Evolutionary conservation across 306 rosid species (phyloP).

Genomic region (Trifolium dubium): DNA sequence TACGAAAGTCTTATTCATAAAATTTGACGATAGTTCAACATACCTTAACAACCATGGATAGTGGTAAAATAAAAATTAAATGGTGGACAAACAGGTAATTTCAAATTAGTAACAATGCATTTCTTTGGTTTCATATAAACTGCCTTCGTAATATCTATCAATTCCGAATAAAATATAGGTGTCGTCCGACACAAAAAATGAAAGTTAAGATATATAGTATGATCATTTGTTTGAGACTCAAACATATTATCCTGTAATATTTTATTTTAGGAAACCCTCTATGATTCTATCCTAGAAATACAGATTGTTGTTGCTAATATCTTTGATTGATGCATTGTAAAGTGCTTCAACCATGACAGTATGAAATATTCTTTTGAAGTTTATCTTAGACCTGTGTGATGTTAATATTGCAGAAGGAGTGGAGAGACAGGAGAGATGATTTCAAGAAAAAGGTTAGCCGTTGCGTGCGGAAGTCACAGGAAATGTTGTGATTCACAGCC

Average conservation of each 20-base stretch:
- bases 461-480: constrained; percentile 90
- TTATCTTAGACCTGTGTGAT: constrained; percentile 1
- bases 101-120: too few species aligned
- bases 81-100: too few species aligned
- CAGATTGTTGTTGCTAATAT: constrained; percentile 7
- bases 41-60: too few species aligned
- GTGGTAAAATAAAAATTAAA: too few species aligned
- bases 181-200: too few species aligned
- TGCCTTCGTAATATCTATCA: too few species aligned
- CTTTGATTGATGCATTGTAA: not conserved
- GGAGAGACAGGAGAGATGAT: constrained; percentile 94
- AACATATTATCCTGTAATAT: not conserved
- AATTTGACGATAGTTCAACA: not conserved
- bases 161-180: too few species aligned
- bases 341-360: constrained; percentile 23
- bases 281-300: not conserved
- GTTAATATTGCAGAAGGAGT: constrained; percentile 76
- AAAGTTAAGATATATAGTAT: not conserved
- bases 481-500: constrained; percentile 56
- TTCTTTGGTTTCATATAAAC: too few species aligned
- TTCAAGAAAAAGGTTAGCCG: constrained; percentile 96
- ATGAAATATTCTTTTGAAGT: constrained; percentile 18
- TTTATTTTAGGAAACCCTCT: not conserved
- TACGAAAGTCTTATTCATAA: too few species aligned
- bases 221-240: not conserved